These are phyloP conservation scores for Lenzites betulinus DNA, from an alignment of 768 basidiomycete genomes.

Conservation along the genomic window DNA sequence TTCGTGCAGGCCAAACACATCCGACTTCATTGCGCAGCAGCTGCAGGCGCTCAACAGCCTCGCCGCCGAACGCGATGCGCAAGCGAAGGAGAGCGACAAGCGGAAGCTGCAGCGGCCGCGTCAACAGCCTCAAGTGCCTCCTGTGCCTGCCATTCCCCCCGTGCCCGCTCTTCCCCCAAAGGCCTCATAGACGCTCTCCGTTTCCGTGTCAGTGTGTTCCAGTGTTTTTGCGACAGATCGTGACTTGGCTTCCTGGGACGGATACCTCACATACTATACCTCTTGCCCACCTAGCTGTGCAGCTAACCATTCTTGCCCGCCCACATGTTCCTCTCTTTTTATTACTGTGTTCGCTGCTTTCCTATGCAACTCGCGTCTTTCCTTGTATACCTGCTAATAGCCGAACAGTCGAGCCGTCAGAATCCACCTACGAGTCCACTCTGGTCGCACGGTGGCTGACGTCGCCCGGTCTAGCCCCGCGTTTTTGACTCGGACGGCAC, in stretches of 20 bases:
- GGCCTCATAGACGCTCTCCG: slow-evolving; percentile 8
- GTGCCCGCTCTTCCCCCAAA: slow-evolving; percentile 27
- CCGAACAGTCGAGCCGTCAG: not conserved
- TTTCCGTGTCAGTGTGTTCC: not conserved
- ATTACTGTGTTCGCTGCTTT: slow-evolving; percentile 6
- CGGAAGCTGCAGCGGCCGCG: slow-evolving; percentile 60
- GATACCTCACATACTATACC: slow-evolving; percentile 35
- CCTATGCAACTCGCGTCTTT: slow-evolving; percentile 4
- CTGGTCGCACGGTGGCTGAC: not conserved
- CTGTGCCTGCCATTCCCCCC: slow-evolving; percentile 33
- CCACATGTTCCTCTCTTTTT: not conserved
- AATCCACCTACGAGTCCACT: not conserved
- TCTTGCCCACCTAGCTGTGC: slow-evolving; percentile 7
- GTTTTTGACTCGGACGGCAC: not conserved
- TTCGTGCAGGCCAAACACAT: slow-evolving; percentile 63
- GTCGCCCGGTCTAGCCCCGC: no score
- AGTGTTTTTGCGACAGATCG: not conserved
- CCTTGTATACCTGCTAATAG: slow-evolving; percentile 13
- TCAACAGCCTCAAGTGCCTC: slow-evolving; percentile 33
- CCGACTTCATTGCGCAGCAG: slow-evolving; percentile 88
- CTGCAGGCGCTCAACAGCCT: slow-evolving; percentile 79
- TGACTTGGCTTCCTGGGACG: slow-evolving; percentile 16
- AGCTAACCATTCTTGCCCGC: not conserved
- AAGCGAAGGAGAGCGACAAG: slow-evolving; percentile 60
- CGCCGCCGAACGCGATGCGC: slow-evolving; percentile 79